A percentile compares a stretch with the other conserved stretches of the same genome.
Evolutionary conservation across 176 grass and related monocot species (phyloP).

Genomic region (Triticum urartu): DNA sequence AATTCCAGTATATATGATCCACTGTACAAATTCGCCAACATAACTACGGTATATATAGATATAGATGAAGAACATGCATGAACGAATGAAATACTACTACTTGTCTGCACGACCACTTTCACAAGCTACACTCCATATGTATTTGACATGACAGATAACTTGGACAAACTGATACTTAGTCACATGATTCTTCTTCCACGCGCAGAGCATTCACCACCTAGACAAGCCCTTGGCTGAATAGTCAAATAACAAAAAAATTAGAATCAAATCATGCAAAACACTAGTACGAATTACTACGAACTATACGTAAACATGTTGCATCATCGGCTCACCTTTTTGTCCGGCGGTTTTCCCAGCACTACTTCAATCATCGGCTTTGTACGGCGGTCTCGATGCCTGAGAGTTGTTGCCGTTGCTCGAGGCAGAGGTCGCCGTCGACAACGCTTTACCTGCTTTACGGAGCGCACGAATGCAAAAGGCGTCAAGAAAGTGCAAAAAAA

Average conservation of each 20-base stretch:
- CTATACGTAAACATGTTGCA: background rate
- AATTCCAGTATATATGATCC: background rate
- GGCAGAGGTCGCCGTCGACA: background rate
- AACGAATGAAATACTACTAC: no score
- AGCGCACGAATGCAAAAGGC: background rate
- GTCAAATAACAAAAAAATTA: background rate
- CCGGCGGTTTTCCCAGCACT: background rate
- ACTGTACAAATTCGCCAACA: background rate
- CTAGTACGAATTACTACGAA: background rate
- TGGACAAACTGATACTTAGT: background rate
- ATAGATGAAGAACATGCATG: background rate
- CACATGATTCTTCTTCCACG: background rate
- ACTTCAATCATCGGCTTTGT: background rate
- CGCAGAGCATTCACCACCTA: background rate
- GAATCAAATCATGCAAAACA: background rate
- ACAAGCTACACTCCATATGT: background rate
- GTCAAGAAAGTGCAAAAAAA: background rate
- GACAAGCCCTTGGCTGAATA: background rate
- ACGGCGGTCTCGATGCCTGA: background rate
- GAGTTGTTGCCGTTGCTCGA: background rate
- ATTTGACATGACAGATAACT: no score
- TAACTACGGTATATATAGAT: background rate
- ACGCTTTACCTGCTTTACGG: background rate
- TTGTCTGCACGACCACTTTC: background rate
- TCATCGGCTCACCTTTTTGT: background rate